Evolutionary conservation across 225 moss, liverwort and hornwort genomes (phyloP).

Genomic region (Sphagnum tenellum): DNA sequence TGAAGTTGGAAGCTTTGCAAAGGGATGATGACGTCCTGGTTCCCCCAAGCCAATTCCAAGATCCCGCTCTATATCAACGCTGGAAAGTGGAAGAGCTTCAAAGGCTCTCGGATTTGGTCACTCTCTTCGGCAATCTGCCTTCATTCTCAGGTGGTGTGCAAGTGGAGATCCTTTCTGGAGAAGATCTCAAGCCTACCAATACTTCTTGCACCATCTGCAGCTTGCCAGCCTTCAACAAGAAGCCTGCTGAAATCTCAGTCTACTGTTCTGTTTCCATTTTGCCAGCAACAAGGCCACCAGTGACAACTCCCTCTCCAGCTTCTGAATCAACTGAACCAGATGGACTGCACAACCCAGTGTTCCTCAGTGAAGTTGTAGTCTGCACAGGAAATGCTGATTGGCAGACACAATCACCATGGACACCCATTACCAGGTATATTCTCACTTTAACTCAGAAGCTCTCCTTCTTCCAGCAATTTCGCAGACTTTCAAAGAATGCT

Average conservation of each 20-base stretch:
- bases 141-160: conserved; percentile 37
- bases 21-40: conserved; percentile 18
- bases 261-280: conserved; percentile 37
- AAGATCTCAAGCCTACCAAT: conserved; percentile 12
- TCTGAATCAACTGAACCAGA: conserved; percentile 7
- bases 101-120: conserved; percentile 16
- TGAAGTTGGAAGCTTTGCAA: conserved; percentile 20
- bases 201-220: conserved; percentile 5
- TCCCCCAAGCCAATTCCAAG: conserved; percentile 17
- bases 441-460: no score
- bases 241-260: conserved; percentile 16
- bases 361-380: conserved; percentile 21
- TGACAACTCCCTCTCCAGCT: conserved; percentile 15
- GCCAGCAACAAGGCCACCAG: conserved; percentile 8
- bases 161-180: conserved; percentile 26
- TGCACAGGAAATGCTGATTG: conserved; percentile 34
- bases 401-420: conserved; percentile 32
- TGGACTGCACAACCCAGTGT: conserved; percentile 17
- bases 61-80: conserved; percentile 14
- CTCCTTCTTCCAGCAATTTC: no score
- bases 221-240: conserved; percentile 17
- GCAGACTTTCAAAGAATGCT: no score
- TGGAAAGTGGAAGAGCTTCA: conserved; percentile 34
- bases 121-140: conserved; percentile 23
- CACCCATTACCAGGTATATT: conserved; percentile 24